Evolutionary conservation across 345 rosid genomes (phyloP), one percentile per base, ranked within the genome.

Genomic region (Erodium maritimum): DNA sequence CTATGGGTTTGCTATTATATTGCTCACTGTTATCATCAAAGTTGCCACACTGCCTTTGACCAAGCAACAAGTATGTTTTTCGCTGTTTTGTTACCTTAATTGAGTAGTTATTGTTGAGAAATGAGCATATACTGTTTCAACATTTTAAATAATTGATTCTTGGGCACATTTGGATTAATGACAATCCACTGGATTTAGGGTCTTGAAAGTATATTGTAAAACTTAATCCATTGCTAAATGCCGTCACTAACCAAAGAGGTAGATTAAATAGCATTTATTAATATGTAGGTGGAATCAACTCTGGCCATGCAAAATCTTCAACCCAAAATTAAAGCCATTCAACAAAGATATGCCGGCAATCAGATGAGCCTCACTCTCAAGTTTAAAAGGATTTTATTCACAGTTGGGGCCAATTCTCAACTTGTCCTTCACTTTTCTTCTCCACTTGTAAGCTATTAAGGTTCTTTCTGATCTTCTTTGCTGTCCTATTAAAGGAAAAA

Each of bases 291-390:
- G 50, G 99, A 93, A 78, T 93, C 99, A 46, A 88, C 99, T 5
- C 59, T 93, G 6, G 96, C 96, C 23, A 93, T 93, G 96, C 99
- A 93, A 74, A 93, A 87, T 65, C 95, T 93, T 67, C 95, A 93
- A 71, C 99, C 96, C 2, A 88, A 93, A 70, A 73, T 93, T 23
- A 93, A 93, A 79, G 96, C 96, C 18, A 93, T 93, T 71, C 99
- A 93, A 71, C 91, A 89, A 75, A 88, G 96, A 82, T 89, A 93
- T 67, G 91, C 87, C 10, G 99, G 96, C 21, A 88, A 85, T 79
- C 94, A 93, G 89, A 95, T 85, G 70, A 67, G 71, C 5, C 21
- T 51, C 54, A 51, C 17, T 42, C 17, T n/a, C n/a, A n/a, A n/a
- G n/a, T n/a, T n/a, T n/a, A n/a, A n/a, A n/a, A n/a, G n/a, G n/a